Conservation (phyloP, 148 eudicot species). For the Polygonum maritimum region DNA sequence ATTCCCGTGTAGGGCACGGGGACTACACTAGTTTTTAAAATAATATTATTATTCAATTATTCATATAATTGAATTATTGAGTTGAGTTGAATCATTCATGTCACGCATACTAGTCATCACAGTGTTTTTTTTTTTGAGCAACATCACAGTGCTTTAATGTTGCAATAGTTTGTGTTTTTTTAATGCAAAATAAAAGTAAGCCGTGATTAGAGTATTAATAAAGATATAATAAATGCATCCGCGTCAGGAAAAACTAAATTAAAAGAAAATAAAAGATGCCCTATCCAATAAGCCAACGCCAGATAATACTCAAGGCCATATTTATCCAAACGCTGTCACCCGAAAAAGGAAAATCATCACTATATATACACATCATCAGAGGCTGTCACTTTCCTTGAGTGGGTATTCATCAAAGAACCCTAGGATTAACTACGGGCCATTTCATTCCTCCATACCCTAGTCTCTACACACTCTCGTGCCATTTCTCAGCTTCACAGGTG, state of each 20-base stretch:
- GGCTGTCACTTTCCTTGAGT: background rate
- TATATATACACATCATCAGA: background rate
- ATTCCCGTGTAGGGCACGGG: too few species aligned
- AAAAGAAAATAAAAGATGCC: background rate
- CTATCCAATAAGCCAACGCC: background rate
- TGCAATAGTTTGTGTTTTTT: background rate
- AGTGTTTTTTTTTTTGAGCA: too few species aligned
- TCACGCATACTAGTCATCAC: background rate
- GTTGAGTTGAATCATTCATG: too few species aligned
- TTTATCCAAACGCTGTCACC: background rate
- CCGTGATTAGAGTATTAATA: too few species aligned
- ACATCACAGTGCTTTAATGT: background rate
- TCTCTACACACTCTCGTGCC: background rate
- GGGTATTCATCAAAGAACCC: constrained; percentile 6
- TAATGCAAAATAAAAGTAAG: too few species aligned
- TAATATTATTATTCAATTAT: too few species aligned
- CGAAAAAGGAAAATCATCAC: background rate
- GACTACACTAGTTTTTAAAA: too few species aligned
- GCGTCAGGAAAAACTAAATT: background rate
- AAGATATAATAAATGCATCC: background rate
- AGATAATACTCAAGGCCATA: background rate
- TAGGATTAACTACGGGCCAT: background rate
- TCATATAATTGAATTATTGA: too few species aligned
- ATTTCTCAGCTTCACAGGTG: background rate
- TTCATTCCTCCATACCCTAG: background rate